Conservation (phyloP, 1,284 basidiomycete genomes). For the Chalciporus sp. region DNA sequence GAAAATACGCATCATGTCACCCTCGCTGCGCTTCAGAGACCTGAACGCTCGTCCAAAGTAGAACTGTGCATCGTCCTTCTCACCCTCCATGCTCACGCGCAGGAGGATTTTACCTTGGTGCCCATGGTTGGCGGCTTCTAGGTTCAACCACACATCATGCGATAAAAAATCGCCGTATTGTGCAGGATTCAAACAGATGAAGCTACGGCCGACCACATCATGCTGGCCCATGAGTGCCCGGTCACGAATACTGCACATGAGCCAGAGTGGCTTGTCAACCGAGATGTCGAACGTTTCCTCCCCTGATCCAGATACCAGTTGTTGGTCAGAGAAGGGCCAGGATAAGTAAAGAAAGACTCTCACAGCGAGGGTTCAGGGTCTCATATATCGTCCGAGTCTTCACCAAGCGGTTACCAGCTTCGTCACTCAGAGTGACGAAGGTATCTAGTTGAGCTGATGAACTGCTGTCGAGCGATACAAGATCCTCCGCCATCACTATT, state of each 20-base stretch:
- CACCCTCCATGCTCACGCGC: constrained; percentile 96
- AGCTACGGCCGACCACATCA: constrained; percentile 89
- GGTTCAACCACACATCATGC: constrained; percentile 90
- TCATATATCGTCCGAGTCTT: constrained; percentile 98
- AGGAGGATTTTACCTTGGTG: constrained; percentile 80
- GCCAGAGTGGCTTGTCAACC: constrained; percentile 88
- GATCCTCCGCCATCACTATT: constrained; percentile 85
- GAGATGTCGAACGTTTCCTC: constrained; percentile 97
- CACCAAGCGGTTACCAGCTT: constrained; percentile 85
- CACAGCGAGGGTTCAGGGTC: constrained; percentile 85
- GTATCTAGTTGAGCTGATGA: constrained; percentile 80
- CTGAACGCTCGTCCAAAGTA: constrained; percentile 97
- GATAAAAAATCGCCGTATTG: constrained; percentile 89
- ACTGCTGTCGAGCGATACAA: constrained; percentile 73
- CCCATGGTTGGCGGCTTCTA: constrained; percentile 62
- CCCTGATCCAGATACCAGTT: constrained; percentile 51
- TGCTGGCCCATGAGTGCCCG: constrained; percentile 88
- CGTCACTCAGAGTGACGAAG: constrained; percentile 94
- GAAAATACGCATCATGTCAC: constrained; percentile 95
- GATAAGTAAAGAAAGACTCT: constrained; percentile 32
- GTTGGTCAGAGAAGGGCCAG: constrained; percentile 1
- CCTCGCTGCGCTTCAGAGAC: constrained; percentile 91
- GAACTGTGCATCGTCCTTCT: constrained; percentile 97
- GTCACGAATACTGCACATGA: constrained; percentile 94
- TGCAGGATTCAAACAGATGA: constrained; percentile 89